Evolutionary conservation across 352 stramenopile genomes (phyloP).

Genomic region (Pythium dissimile): DNA sequence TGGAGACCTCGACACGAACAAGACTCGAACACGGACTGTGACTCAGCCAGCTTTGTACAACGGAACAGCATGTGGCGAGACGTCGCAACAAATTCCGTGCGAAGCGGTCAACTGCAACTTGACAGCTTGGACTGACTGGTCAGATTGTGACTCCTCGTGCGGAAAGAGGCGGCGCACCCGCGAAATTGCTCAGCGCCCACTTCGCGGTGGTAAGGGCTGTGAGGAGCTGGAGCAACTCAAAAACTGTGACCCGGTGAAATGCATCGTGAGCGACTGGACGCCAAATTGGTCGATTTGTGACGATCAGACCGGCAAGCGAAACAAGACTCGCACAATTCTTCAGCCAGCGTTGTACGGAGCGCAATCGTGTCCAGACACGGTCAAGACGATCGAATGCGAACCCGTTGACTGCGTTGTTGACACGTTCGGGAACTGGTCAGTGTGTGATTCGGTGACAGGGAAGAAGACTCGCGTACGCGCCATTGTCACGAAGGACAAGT

Average conservation of each 20-base stretch:
- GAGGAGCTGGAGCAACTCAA: constrained; percentile 7
- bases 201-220: constrained; percentile 6
- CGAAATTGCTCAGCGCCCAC: constrained; percentile 12
- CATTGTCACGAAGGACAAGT: constrained; percentile 42
- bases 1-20: constrained; percentile 35
- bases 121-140: constrained; percentile 36
- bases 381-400: constrained; percentile 37
- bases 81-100: constrained; percentile 9
- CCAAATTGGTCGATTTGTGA: constrained; percentile 17
- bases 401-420: constrained; percentile 50
- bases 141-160: constrained; percentile 39
- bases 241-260: constrained; percentile 14
- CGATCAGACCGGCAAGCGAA: constrained; percentile 17
- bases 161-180: constrained; percentile 33
- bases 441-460: constrained; percentile 17
- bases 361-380: constrained; percentile 26
- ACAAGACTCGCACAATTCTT: constrained; percentile 37
- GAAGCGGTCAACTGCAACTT: constrained; percentile 46
- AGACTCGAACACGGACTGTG: constrained; percentile 17
- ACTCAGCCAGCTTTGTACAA: constrained; percentile 1
- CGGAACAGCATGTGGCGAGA: constrained; percentile 7
- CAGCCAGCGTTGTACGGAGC: constrained; percentile 42
- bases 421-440: constrained; percentile 36
- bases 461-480: constrained; percentile 36
- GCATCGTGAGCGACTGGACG: constrained; percentile 14